Percentiles rank a stretch among this genome's conserved stretches.
These are phyloP conservation scores for Trypanosoma conorhini DNA, from an alignment of 208 protist genomes.

Conservation along the genomic window DNA sequence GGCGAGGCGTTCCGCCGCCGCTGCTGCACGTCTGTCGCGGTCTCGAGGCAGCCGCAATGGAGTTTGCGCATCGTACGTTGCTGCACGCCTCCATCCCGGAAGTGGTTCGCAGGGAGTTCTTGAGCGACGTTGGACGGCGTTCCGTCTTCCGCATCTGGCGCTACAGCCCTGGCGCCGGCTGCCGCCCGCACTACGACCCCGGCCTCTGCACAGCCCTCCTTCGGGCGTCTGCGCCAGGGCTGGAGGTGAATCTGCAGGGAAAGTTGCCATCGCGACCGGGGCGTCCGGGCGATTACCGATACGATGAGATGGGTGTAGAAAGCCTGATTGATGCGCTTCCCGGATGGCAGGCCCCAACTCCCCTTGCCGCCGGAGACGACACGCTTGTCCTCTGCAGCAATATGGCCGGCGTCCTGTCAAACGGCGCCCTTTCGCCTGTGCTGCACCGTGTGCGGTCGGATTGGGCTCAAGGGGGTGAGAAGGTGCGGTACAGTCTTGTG, in stretches of 20 bases:
- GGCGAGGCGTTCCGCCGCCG: conserved; percentile 35
- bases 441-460: conserved; percentile 61
- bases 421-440: conserved; percentile 37
- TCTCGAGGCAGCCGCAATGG: conserved; percentile 35
- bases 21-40: conserved; percentile 35
- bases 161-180: conserved; percentile 55
- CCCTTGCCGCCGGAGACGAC: conserved; percentile 15
- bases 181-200: conserved; percentile 73
- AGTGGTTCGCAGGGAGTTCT: conserved; percentile 26
- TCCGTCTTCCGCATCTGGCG: conserved; percentile 73
- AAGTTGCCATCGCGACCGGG: neutral
- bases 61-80: conserved; percentile 32
- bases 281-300: neutral
- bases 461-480: conserved; percentile 34
- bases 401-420: conserved; percentile 47
- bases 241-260: conserved; percentile 48
- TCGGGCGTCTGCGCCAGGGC: conserved; percentile 41
- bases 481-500: conserved; percentile 57
- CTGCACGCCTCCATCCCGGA: conserved; percentile 18
- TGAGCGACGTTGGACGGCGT: conserved; percentile 29
- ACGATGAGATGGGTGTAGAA: conserved; percentile 7
- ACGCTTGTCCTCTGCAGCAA: conserved; percentile 42
- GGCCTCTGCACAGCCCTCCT: conserved; percentile 65
- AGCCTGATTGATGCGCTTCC: conserved; percentile 3
- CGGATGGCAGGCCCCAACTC: conserved; percentile 16